Evolutionary conservation across 768 basidiomycete species (phyloP).

Genomic region (Leccinum uliginosum): DNA sequence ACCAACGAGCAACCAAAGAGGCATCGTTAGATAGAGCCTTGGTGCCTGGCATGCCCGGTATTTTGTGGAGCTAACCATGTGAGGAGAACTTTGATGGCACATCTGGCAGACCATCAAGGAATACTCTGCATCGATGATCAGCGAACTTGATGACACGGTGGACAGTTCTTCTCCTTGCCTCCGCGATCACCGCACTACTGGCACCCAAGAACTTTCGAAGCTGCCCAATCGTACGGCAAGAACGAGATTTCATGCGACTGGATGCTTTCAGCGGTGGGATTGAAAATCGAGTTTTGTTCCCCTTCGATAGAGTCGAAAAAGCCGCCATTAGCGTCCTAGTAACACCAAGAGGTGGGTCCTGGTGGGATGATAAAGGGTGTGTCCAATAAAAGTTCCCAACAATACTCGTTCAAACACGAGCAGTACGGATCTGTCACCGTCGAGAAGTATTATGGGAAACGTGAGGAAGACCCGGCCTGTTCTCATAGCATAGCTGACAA

Average conservation of each 20-base stretch:
- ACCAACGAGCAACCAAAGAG: not conserved
- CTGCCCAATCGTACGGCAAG: not conserved
- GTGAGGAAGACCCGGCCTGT: constrained; percentile 25
- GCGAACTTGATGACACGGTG: not conserved
- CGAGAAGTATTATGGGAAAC: constrained; percentile 40
- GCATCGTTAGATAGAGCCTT: not conserved
- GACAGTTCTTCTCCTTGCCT: not conserved
- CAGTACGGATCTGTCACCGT: constrained; percentile 37
- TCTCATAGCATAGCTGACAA: not conserved
- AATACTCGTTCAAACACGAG: constrained; percentile 39
- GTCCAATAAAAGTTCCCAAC: constrained; percentile 33
- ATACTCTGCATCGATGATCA: constrained; percentile 1
- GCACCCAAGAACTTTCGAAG: not conserved
- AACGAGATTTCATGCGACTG: not conserved
- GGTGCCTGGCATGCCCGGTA: not conserved
- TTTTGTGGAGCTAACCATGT: not conserved
- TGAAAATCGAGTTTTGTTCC: too few species aligned
- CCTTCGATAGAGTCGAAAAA: too few species aligned
- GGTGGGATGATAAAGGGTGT: constrained; percentile 51
- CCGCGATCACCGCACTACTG: not conserved
- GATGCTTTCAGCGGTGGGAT: not conserved
- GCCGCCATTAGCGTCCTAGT: too few species aligned
- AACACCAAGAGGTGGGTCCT: too few species aligned
- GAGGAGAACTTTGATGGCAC: not conserved
- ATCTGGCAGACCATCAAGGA: not conserved